Evolutionary conservation across 257 asterid genomes (phyloP), one percentile per base, ranked within the genome.

Genomic region (Gentiana straminea): DNA sequence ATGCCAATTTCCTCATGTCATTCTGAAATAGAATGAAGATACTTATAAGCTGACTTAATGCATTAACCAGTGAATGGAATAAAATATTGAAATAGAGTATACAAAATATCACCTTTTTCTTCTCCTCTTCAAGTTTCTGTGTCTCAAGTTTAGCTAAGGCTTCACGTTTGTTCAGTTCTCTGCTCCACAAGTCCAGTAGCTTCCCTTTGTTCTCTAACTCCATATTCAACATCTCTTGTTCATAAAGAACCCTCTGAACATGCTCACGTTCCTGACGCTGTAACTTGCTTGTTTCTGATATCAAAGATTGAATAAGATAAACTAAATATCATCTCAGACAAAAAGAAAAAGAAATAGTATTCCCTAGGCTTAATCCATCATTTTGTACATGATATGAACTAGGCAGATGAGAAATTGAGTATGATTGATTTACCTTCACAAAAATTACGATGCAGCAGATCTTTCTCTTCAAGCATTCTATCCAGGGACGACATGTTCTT

Each of bases 401-500:
- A 13, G 34, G 9, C 52, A 15, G 35, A 59, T 15, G 47, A 48
- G n/a, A 24, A 61, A 35, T 39, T 33, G 35, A 51, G 53, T 3
- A 35, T 34, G 33, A 43, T 3, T 35, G 44, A 57, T 35, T 52
- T 33, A 83, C 95, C 95, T 75, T 86, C 95, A 70, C 34, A 62
- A 55, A 79, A 81, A 62, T 67, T 43, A 49, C 79, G 90, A 69
- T 84, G 89, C 51, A 79, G 83, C 34, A 60, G 75, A 49, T 86
- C 88, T 68, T 81, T 81, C 84, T 86, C 94, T 69, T 75, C 82
- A 54, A 83, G 88, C 88, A 83, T 75, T 80, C 82, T 76, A 67
- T 75, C 71, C 35, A 79, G 77, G 3, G 95, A 79, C 3, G 89
- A 75, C 73, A 77, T 52, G 33, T 77, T 68, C 76, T 73, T 77